Evolutionary conservation across 2,329 filamentous ascomycete genomes (phyloP).

Genomic region (Ophiostoma sp.): DNA sequence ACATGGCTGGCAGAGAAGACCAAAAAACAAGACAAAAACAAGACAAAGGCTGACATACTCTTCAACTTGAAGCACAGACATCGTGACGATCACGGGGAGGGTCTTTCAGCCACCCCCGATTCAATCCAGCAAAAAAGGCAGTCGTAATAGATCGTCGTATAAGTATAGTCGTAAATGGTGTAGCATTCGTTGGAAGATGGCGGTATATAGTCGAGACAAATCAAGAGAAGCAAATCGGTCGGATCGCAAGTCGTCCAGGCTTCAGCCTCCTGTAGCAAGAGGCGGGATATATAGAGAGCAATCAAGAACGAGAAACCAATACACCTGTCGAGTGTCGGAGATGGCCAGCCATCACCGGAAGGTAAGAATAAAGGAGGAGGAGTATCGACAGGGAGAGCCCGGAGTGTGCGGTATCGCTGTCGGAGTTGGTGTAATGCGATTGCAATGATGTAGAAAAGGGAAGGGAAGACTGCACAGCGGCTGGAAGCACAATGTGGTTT

Average conservation of each 20-base stretch:
- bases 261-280: background rate
- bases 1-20: background rate
- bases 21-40: background rate
- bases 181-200: background rate
- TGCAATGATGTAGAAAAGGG: background rate
- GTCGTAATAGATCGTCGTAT: background rate
- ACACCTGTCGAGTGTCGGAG: background rate
- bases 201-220: background rate
- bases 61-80: conserved; percentile 49
- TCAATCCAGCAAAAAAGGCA: background rate
- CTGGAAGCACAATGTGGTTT: background rate
- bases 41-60: conserved; percentile 38
- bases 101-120: background rate
- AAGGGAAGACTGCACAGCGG: background rate
- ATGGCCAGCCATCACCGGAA: conserved; percentile 24
- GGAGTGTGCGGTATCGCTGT: background rate
- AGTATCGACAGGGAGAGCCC: background rate
- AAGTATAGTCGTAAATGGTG: background rate
- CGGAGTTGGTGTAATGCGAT: background rate
- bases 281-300: background rate
- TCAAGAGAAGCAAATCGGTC: background rate
- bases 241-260: background rate
- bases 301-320: background rate
- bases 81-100: conserved; percentile 29
- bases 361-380: background rate